Conservation (phyloP, 371 early-diverging fungal species). For the Dinochytrium kinnereticum region DNA sequence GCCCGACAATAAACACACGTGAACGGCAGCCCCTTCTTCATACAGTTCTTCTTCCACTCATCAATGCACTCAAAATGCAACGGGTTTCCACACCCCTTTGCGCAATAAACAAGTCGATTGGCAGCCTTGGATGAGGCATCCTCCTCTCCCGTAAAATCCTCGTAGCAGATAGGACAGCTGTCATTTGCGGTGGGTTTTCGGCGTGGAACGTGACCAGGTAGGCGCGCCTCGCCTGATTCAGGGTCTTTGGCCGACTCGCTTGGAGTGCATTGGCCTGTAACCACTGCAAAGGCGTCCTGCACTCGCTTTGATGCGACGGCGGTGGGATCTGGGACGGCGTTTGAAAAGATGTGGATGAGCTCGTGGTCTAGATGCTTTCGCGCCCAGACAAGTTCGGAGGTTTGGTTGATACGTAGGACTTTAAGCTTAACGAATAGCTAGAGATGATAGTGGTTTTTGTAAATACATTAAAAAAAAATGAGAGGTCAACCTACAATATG, state of each 20-base stretch:
- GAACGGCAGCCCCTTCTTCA: background rate
- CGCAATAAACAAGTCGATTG: constrained; percentile 4
- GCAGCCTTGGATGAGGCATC: background rate
- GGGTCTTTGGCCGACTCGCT: too few relatives aligned
- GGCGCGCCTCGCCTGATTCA: background rate
- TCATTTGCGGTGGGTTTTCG: background rate
- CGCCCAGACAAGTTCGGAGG: background rate
- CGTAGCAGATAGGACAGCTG: constrained; percentile 18
- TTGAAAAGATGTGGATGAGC: background rate
- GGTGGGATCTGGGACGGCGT: constrained; percentile 11
- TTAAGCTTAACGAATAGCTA: constrained; percentile 10
- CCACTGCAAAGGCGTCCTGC: background rate
- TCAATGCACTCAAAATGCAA: constrained; percentile 7
- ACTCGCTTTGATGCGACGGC: constrained; percentile 9
- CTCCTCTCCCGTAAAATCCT: background rate
- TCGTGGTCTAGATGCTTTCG: background rate
- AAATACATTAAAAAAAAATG: background rate
- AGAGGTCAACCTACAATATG: constrained; percentile 2
- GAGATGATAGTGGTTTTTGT: background rate
- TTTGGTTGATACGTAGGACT: constrained; percentile 6
- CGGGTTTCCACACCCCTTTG: background rate
- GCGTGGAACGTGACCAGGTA: background rate
- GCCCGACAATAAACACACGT: constrained; percentile 13
- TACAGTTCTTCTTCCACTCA: constrained; percentile 17
- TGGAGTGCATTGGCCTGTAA: too few relatives aligned